Evolutionary conservation across 2,329 filamentous ascomycete genomes (phyloP).

Genomic region (Didymosphaeria variabile): DNA sequence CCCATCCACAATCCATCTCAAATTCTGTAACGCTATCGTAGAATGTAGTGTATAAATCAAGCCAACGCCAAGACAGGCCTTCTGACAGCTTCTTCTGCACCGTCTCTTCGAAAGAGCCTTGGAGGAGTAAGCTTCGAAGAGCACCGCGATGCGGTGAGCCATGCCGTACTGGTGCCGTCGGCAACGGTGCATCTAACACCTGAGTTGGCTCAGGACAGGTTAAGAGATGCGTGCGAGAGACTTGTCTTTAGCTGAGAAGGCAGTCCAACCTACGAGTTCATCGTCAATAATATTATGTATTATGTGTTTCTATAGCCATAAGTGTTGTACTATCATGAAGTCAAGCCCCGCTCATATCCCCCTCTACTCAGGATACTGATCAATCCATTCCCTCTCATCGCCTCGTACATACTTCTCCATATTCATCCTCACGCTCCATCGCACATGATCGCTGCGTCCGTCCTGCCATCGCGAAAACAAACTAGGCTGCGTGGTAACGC

Average conservation of each 20-base stretch:
- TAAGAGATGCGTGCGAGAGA: background rate
- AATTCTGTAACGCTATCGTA: background rate
- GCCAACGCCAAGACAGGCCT: too few species aligned
- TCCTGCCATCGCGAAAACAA: conserved; percentile 15
- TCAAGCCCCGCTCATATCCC: background rate
- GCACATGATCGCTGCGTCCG: conserved; percentile 9
- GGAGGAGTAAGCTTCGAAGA: background rate
- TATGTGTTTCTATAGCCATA: too few species aligned
- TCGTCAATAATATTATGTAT: too few species aligned
- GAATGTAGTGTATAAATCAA: too few species aligned
- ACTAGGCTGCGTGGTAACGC: conserved; percentile 16
- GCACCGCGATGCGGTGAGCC: too few species aligned
- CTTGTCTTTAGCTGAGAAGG: background rate
- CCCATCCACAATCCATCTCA: too few species aligned
- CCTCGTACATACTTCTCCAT: conserved; percentile 7
- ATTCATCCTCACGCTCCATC: conserved; percentile 20
- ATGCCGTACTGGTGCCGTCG: too few species aligned
- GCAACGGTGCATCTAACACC: too few species aligned
- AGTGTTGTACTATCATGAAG: too few species aligned
- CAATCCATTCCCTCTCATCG: conserved; percentile 3
- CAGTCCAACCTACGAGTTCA: background rate
- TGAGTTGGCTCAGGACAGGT: too few species aligned
- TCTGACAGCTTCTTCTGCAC: too few species aligned
- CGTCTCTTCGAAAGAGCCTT: too few species aligned
- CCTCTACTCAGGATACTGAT: conserved; percentile 13